phyloP scores from a whole-genome alignment of 2,329 filamentous ascomycete genomes.

The Fusarium floridanum region DNA sequence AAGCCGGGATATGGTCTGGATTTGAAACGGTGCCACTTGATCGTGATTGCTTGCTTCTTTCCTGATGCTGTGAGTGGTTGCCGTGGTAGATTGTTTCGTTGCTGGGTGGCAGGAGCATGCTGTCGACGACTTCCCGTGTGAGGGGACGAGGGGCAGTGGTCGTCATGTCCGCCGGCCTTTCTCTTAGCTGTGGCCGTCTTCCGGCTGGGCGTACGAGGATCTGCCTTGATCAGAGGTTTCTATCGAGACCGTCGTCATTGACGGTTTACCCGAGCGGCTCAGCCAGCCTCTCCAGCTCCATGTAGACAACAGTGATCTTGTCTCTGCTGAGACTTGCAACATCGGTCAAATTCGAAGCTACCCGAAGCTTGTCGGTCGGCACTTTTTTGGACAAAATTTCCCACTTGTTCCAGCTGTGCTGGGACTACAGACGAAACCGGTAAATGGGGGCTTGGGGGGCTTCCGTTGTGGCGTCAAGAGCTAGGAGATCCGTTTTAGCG shows the following conservation, averaged over 20 bases:
- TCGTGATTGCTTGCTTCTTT: constrained; percentile 23
- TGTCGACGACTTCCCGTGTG: background rate
- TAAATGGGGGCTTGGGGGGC: constrained; percentile 4
- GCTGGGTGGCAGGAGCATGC: constrained; percentile 11
- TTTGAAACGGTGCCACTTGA: constrained; percentile 24
- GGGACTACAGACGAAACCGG: constrained; percentile 7
- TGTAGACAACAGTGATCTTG: constrained; percentile 2
- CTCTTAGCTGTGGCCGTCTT: constrained; percentile 31
- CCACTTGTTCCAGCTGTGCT: constrained; percentile 5
- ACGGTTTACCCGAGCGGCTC: background rate
- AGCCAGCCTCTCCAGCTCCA: background rate
- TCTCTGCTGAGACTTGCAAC: constrained; percentile 15
- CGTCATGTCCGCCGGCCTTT: constrained; percentile 21
- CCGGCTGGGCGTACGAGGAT: constrained; percentile 35
- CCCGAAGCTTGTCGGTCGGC: constrained; percentile 24
- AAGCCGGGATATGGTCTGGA: constrained; percentile 17
- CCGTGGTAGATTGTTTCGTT: constrained; percentile 13
- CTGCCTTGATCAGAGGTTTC: constrained; percentile 11
- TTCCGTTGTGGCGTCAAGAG: constrained; percentile 9
- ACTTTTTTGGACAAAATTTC: constrained; percentile 6
- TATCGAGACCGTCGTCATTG: constrained; percentile 28
- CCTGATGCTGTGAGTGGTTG: constrained; percentile 19
- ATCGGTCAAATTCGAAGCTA: constrained; percentile 19
- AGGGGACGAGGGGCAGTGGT: constrained; percentile 28
- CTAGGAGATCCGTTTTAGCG: constrained; percentile 24